Percentiles rank a stretch among this genome's conserved stretches.
phyloP scores from a whole-genome alignment of 2,329 filamentous ascomycete genomes.

The Colletotrichum shisoi region DNA sequence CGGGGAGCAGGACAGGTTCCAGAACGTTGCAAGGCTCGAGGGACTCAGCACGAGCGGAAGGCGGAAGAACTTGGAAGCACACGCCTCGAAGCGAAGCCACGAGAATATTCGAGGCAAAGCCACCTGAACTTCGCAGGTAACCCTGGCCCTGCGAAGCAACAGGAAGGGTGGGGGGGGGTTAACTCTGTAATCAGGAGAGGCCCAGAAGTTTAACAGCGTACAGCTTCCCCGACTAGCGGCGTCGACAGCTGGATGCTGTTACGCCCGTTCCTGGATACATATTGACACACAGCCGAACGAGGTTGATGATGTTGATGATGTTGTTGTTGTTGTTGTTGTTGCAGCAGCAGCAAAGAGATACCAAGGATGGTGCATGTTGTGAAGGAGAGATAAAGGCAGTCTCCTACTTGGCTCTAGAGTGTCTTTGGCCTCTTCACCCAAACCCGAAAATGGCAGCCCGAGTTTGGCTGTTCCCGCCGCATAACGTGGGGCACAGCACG shows the following conservation, averaged over 20 bases:
- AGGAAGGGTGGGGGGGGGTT: neutral
- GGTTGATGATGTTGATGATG: too few species aligned
- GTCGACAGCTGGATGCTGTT: neutral
- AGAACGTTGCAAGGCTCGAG: constrained; percentile 2
- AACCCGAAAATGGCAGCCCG: constrained; percentile 16
- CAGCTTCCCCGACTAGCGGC: constrained; percentile 12
- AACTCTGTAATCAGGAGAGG: neutral
- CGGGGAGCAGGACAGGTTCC: neutral
- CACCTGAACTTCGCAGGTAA: constrained; percentile 36
- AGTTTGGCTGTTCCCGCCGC: constrained; percentile 33
- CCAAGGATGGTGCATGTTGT: neutral
- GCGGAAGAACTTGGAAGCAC: neutral
- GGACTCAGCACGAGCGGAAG: neutral
- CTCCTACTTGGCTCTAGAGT: neutral
- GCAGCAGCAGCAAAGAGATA: too few species aligned
- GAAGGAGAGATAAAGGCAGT: too few species aligned
- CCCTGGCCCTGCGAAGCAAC: constrained; percentile 27
- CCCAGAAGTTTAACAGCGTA: constrained; percentile 4
- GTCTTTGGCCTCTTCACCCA: neutral
- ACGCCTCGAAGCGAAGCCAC: constrained; percentile 8
- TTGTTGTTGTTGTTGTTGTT: too few species aligned
- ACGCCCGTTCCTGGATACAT: neutral
- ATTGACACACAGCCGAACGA: neutral
- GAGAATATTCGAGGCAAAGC: constrained; percentile 22
- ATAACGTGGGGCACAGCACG: constrained; percentile 31